phyloP scores from a whole-genome alignment of 108 stramenopile species.

The Nitzschia inconspicua region DNA sequence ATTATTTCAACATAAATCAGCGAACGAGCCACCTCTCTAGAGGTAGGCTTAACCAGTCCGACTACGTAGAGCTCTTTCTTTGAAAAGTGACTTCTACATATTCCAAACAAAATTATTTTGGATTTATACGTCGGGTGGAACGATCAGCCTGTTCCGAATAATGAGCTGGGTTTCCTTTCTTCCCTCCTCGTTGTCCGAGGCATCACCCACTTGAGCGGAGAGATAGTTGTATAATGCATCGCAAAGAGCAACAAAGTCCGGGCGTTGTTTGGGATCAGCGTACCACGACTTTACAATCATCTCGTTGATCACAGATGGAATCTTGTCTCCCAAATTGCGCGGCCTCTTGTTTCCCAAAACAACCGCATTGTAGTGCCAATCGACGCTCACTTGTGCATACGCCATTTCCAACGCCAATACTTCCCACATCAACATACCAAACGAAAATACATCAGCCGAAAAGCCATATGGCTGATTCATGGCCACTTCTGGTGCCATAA shows the following conservation, averaged over 20 bases:
- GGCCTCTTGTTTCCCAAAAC: slow-evolving; percentile 35
- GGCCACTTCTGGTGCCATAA: slow-evolving; percentile 33
- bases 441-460: slow-evolving; percentile 15
- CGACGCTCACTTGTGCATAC: slow-evolving; percentile 53
- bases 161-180: too few species aligned
- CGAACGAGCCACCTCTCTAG: too few species aligned
- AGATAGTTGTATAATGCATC: too few species aligned
- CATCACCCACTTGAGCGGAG: too few species aligned
- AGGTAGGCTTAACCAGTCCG: too few species aligned
- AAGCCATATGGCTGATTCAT: slow-evolving; percentile 15
- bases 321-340: not conserved
- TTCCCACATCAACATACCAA: slow-evolving; percentile 9
- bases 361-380: slow-evolving; percentile 66
- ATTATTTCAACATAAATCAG: too few species aligned
- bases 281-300: slow-evolving; percentile 1
- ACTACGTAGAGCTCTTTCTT: too few species aligned
- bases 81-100: too few species aligned
- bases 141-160: too few species aligned
- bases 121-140: too few species aligned
- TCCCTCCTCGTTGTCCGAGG: too few species aligned
- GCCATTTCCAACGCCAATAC: slow-evolving; percentile 34
- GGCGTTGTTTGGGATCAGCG: not conserved
- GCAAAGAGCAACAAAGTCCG: not conserved
- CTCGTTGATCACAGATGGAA: not conserved
- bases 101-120: too few species aligned